Evolutionary conservation across 2,329 filamentous ascomycete genomes (phyloP).

Genomic region (Waltergamsia citrina): DNA sequence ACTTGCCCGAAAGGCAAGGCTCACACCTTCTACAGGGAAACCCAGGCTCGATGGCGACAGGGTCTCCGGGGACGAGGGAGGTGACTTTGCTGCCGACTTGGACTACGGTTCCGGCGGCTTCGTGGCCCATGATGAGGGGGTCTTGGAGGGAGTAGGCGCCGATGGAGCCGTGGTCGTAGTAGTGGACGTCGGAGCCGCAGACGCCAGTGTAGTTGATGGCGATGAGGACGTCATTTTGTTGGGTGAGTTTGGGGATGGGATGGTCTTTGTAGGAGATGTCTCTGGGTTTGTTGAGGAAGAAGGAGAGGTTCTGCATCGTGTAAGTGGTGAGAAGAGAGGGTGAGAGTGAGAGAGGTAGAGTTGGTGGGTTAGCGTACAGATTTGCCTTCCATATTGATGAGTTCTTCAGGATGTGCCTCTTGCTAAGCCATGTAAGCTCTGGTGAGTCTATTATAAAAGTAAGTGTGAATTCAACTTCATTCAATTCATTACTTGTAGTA

Average conservation of each 20-base stretch:
- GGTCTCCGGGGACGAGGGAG: conserved; percentile 34
- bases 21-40: conserved; percentile 54
- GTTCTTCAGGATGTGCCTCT: too few relatives aligned
- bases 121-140: neutral
- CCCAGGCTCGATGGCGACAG: conserved; percentile 58
- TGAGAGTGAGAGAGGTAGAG: neutral
- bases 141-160: neutral
- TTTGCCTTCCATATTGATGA: neutral
- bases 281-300: neutral
- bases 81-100: neutral
- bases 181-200: conserved; percentile 3
- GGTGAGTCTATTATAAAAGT: too few relatives aligned
- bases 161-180: neutral
- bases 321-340: too few relatives aligned
- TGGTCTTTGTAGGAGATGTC: neutral
- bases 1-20: conserved; percentile 48
- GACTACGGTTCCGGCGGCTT: neutral
- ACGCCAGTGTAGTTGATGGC: conserved; percentile 3
- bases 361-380: neutral
- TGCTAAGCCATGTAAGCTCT: too few relatives aligned
- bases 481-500: too few relatives aligned
- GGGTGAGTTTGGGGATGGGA: neutral
- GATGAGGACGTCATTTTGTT: conserved; percentile 3
- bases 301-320: neutral
- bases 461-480: too few relatives aligned